Evolutionary conservation across 192 early-diverging fungal species (phyloP).

Genomic region (Lobosporangium transversale): DNA sequence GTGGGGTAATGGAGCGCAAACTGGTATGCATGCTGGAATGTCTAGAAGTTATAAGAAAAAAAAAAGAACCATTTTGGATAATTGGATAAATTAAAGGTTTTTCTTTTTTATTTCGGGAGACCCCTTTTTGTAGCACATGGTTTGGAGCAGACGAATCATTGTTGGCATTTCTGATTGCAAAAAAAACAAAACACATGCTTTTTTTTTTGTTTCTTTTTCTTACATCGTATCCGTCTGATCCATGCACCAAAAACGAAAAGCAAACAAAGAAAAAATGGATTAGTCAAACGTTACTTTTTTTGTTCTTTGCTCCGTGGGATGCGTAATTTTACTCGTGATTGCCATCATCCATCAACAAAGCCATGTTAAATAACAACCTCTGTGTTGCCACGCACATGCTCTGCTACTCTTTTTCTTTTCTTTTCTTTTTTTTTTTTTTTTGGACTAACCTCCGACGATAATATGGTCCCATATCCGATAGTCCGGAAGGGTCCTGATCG

Average conservation of each 20-base stretch:
- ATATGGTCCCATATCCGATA: constrained; percentile 47
- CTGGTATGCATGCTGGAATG: constrained; percentile 20
- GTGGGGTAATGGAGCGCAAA: constrained; percentile 22
- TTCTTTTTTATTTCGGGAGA: too few relatives aligned
- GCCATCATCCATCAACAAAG: too few relatives aligned
- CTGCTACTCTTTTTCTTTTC: too few relatives aligned
- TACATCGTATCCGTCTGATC: constrained; percentile 29
- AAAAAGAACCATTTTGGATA: not conserved
- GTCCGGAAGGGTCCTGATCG: constrained; percentile 13
- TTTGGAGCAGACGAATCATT: too few relatives aligned
- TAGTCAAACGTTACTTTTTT: not conserved
- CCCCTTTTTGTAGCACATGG: too few relatives aligned
- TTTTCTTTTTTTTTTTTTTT: too few relatives aligned
- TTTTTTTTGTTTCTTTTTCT: too few relatives aligned
- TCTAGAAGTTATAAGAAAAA: constrained; percentile 6
- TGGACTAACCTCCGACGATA: constrained; percentile 46
- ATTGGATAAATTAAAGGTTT: not conserved
- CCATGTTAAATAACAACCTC: too few relatives aligned
- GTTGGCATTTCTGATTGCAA: not conserved
- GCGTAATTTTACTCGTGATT: too few relatives aligned
- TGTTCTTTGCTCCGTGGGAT: too few relatives aligned
- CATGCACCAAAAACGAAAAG: not conserved
- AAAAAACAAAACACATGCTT: not conserved
- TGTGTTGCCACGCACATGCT: too few relatives aligned
- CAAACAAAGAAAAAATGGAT: not conserved